phyloP scores from a whole-genome alignment of 768 basidiomycete genomes.

The Lentinula aciculospora region DNA sequence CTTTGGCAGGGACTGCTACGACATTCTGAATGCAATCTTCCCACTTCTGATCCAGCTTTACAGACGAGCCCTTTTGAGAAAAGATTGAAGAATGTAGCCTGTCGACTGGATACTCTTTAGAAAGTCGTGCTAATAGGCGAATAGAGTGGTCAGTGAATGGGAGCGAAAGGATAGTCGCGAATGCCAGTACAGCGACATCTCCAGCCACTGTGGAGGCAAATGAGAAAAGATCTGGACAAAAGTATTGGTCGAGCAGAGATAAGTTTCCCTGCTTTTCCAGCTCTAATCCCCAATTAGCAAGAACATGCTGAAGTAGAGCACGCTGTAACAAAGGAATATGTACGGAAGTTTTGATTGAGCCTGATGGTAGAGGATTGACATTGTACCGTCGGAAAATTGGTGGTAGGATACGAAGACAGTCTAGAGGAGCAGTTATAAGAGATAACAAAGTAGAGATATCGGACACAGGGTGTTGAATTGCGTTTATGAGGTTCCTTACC shows the following conservation, averaged over 20 bases:
- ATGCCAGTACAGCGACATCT: conserved; percentile 52
- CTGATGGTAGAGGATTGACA: conserved; percentile 26
- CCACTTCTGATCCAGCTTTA: conserved; percentile 47
- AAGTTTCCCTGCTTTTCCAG: conserved; percentile 45
- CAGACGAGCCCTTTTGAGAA: conserved; percentile 15
- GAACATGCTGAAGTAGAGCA: conserved; percentile 53
- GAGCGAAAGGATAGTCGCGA: conserved; percentile 55
- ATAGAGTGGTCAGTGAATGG: conserved; percentile 46
- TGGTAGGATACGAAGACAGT: conserved; percentile 51
- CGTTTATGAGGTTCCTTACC: conserved; percentile 34
- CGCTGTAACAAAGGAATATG: conserved; percentile 59
- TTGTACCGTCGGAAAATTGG: conserved; percentile 46
- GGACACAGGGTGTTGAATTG: conserved; percentile 40
- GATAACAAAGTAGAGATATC: conserved; percentile 47
- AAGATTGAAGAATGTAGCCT: conserved; percentile 54
- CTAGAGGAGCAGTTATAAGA: conserved; percentile 57
- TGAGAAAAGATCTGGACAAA: conserved; percentile 61
- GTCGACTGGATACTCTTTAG: conserved; percentile 62
- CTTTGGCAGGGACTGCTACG: conserved; percentile 66
- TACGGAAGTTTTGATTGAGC: conserved; percentile 26
- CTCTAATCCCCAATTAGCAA: conserved; percentile 61
- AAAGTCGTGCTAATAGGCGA: conserved; percentile 47
- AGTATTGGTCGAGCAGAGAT: conserved; percentile 58
- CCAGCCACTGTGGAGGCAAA: conserved; percentile 45
- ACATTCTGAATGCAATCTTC: conserved; percentile 68